Evolutionary conservation across 2,329 filamentous ascomycete genomes (phyloP).

Genomic region (Calonectria multiphialidica): DNA sequence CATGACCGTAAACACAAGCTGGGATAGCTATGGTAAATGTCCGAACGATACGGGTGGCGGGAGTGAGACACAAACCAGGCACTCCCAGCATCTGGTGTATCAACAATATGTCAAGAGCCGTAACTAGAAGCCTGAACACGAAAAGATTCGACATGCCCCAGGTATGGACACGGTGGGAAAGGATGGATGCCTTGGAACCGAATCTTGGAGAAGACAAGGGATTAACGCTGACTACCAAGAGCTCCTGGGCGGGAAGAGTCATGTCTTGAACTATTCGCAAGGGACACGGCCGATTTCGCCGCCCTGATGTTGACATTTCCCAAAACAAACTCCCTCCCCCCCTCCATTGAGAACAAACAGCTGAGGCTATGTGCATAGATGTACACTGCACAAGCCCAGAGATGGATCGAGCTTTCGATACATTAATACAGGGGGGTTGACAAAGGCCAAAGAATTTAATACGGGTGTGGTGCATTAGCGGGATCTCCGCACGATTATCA

Average conservation of each 20-base stretch:
- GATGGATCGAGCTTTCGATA: background rate
- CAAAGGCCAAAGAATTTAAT: constrained; percentile 5
- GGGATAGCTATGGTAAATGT: too few relatives aligned
- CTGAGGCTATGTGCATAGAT: background rate
- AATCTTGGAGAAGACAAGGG: background rate
- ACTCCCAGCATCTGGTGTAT: background rate
- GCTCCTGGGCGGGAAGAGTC: too few relatives aligned
- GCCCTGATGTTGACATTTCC: background rate
- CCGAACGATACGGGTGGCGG: background rate
- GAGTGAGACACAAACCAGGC: background rate
- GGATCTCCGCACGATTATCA: background rate
- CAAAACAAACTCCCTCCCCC: background rate
- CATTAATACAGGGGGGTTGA: background rate
- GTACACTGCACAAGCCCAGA: background rate
- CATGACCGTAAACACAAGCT: background rate
- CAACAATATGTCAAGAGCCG: background rate
- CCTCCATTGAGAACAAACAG: background rate
- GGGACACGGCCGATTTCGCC: background rate
- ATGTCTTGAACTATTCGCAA: background rate
- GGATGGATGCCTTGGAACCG: background rate
- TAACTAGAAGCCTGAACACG: background rate
- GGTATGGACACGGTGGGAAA: background rate
- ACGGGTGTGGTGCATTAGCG: background rate
- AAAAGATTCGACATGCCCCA: background rate
- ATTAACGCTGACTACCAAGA: background rate